phyloP scores from a whole-genome alignment of 176 grass and related monocot species.

The Oryza rufipogon region DNA sequence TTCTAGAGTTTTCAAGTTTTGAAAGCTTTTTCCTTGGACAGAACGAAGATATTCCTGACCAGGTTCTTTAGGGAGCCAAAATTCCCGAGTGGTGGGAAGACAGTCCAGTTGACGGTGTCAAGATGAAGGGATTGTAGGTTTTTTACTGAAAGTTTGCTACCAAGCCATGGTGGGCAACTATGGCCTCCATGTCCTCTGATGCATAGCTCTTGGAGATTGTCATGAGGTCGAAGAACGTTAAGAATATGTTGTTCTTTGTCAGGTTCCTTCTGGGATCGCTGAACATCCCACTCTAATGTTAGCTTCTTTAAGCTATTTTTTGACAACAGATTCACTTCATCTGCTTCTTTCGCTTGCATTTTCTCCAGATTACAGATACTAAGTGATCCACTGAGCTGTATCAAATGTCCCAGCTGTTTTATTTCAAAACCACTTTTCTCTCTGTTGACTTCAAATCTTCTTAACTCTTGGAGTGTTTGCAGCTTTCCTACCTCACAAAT shows the following conservation, averaged over 20 bases:
- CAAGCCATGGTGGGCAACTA: background rate
- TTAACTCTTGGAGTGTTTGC: conserved; percentile 10
- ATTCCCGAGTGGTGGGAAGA: background rate
- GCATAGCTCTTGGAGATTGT: background rate
- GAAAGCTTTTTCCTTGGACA: too few species aligned
- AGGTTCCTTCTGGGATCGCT: background rate
- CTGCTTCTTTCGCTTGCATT: conserved; percentile 11
- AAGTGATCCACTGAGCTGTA: conserved; percentile 11
- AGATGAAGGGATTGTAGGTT: background rate
- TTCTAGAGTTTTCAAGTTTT: too few species aligned
- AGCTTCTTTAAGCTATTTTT: background rate
- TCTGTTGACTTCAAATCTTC: conserved; percentile 3
- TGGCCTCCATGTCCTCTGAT: background rate
- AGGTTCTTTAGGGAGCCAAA: background rate
- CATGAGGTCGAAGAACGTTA: background rate
- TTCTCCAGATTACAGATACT: conserved; percentile 36
- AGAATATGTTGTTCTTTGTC: background rate
- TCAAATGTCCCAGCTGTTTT: conserved; percentile 2
- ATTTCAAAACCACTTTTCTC: background rate
- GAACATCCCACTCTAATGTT: background rate
- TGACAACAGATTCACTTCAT: background rate
- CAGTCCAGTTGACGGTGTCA: background rate
- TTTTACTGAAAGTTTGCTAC: background rate
- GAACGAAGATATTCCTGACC: too few species aligned
- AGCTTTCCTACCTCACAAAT: conserved; percentile 1